phyloP scores from a whole-genome alignment of 108 stramenopile genomes.

The Pseudonitzschia delicatissima region DNA sequence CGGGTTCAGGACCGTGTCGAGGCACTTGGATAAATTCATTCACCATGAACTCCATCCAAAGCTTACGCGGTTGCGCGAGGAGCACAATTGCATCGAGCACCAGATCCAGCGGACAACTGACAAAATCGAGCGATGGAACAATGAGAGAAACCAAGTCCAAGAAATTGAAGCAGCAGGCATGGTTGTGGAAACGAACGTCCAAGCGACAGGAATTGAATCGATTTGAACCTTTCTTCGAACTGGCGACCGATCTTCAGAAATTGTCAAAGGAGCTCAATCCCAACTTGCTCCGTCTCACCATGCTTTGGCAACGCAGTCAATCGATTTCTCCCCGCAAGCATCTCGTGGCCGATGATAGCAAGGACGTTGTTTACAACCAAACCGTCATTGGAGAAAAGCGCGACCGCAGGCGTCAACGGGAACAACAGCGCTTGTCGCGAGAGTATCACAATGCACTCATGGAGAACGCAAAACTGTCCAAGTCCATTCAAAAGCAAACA shows the following conservation, averaged over 20 bases:
- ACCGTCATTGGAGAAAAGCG: not conserved
- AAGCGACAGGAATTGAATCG: not conserved
- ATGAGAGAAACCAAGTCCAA: not conserved
- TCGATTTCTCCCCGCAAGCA: not conserved
- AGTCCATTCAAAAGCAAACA: not conserved
- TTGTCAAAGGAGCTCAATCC: conserved; percentile 2
- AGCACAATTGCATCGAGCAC: not conserved
- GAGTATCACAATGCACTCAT: not conserved
- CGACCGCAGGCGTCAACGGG: no score
- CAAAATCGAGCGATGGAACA: not conserved
- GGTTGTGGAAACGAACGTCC: not conserved
- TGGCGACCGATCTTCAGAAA: not conserved
- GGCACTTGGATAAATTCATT: not conserved
- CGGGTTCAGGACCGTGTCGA: not conserved
- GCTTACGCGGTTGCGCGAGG: not conserved
- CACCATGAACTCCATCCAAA: not conserved
- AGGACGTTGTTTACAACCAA: not conserved
- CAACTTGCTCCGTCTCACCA: not conserved
- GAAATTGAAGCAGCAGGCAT: conserved; percentile 1
- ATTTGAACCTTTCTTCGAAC: not conserved
- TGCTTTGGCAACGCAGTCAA: conserved; percentile 4
- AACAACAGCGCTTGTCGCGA: not conserved
- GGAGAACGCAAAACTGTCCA: not conserved
- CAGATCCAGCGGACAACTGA: not conserved
- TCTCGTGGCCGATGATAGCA: not conserved